A percentile compares a stretch with the other conserved stretches of the same genome.
Evolutionary conservation across 768 basidiomycete species (phyloP).

Genomic region (Auriscalpium microsporum): DNA sequence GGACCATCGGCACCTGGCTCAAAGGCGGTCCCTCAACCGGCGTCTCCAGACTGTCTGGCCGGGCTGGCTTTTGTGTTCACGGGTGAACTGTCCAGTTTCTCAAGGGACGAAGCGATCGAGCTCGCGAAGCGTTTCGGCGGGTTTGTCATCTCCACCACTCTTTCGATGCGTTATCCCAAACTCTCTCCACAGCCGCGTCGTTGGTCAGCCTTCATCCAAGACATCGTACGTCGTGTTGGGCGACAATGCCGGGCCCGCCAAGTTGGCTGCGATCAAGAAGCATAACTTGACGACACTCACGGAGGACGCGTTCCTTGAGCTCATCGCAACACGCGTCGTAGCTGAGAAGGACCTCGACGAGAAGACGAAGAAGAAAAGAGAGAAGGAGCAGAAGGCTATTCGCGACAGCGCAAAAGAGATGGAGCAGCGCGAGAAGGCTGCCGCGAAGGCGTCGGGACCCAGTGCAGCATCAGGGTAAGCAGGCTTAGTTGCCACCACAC

Average conservation of each 20-base stretch:
- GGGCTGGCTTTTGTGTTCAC: constrained; percentile 94
- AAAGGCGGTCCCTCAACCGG: constrained; percentile 57
- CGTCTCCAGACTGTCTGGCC: constrained; percentile 72
- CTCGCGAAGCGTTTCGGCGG: constrained; percentile 90
- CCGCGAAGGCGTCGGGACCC: constrained; percentile 11
- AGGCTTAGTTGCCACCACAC: background rate
- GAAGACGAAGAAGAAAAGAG: constrained; percentile 72
- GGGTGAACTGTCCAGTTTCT: constrained; percentile 80
- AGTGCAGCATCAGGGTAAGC: constrained; percentile 17
- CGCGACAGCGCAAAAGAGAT: constrained; percentile 67
- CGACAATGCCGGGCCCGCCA: constrained; percentile 78
- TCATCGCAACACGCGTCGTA: constrained; percentile 58
- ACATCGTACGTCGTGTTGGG: constrained; percentile 89
- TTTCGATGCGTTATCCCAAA: background rate
- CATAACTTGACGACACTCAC: constrained; percentile 64
- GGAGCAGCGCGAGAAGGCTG: constrained; percentile 56
- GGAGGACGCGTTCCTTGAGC: constrained; percentile 80
- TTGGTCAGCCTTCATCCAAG: constrained; percentile 78
- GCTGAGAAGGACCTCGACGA: constrained; percentile 48
- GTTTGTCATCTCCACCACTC: constrained; percentile 21
- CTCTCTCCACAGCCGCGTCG: constrained; percentile 59
- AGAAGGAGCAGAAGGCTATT: constrained; percentile 74
- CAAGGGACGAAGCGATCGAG: constrained; percentile 80
- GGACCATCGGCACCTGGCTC: constrained; percentile 51
- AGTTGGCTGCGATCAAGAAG: constrained; percentile 81